Conservation (phyloP, 768 basidiomycete species). For the Russula sp. region DNA sequence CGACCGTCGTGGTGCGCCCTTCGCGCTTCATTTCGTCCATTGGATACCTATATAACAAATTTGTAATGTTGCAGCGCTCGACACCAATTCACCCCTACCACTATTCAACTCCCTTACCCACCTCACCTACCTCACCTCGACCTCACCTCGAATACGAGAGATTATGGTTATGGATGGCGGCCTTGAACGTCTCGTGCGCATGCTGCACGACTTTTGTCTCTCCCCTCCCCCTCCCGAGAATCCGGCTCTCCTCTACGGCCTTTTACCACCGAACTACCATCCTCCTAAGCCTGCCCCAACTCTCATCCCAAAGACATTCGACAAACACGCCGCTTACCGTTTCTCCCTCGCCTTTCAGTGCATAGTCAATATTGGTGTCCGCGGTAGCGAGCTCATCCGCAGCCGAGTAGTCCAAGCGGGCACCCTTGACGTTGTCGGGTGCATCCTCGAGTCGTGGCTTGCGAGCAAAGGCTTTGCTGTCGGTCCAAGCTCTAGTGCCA, state of each 20-base stretch:
- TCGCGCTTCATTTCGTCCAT: slow-evolving; percentile 3
- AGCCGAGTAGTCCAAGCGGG: slow-evolving; percentile 93
- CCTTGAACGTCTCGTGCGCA: slow-evolving; percentile 88
- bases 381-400: slow-evolving; percentile 89
- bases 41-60: neutral
- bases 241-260: slow-evolving; percentile 69
- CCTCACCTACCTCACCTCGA: slow-evolving; percentile 93
- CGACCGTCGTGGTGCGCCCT: slow-evolving; percentile 77
- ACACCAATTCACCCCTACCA: slow-evolving; percentile 54
- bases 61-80: slow-evolving; percentile 35
- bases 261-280: slow-evolving; percentile 56
- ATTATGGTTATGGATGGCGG: slow-evolving; percentile 98
- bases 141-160: slow-evolving; percentile 95
- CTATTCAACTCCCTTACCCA: slow-evolving; percentile 93
- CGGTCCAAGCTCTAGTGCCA: slow-evolving; percentile 71
- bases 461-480: slow-evolving; percentile 84
- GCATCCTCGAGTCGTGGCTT: slow-evolving; percentile 90
- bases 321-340: slow-evolving; percentile 80
- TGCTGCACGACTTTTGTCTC: slow-evolving; percentile 84
- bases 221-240: slow-evolving; percentile 79
- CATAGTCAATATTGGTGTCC: slow-evolving; percentile 93
- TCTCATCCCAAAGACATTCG: slow-evolving; percentile 62
- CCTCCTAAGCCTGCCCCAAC: slow-evolving; percentile 52
- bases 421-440: slow-evolving; percentile 88
- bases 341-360: slow-evolving; percentile 95